Conservation (phyloP, 164 flowering plant genomes). For the Nelumbo lutea region DNA sequence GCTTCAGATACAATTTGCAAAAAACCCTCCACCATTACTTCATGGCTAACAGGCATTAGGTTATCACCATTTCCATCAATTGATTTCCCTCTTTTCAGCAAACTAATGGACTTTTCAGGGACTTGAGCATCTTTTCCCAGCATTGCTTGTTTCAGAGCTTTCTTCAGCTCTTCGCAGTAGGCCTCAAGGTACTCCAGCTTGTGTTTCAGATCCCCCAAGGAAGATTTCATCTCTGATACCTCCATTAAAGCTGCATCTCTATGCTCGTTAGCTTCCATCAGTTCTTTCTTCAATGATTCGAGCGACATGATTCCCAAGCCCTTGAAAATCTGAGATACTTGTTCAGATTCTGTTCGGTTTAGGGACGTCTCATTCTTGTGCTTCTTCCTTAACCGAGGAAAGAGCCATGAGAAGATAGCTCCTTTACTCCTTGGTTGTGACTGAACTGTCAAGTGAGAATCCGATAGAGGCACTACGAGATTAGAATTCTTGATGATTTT, state of each 20-base stretch:
- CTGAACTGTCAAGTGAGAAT: conserved; percentile 44
- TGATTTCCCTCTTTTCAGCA: conserved; percentile 39
- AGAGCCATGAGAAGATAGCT: conserved; percentile 55
- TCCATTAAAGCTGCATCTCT: conserved; percentile 67
- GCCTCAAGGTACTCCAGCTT: conserved; percentile 68
- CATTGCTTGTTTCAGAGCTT: conserved; percentile 51
- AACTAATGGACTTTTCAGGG: conserved; percentile 27
- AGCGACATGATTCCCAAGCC: conserved; percentile 52
- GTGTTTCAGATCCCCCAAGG: conserved; percentile 58
- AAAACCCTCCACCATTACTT: conserved; percentile 86
- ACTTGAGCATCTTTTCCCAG: conserved; percentile 30
- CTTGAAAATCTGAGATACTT: conserved; percentile 47
- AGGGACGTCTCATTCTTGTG: conserved; percentile 59
- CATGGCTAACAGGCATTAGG: conserved; percentile 62
- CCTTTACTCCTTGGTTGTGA: conserved; percentile 45
- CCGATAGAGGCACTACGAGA: conserved; percentile 50
- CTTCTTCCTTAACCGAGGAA: conserved; percentile 69
- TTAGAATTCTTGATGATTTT: conserved; percentile 36
- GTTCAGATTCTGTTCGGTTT: conserved; percentile 49
- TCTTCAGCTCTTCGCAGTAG: conserved; percentile 80
- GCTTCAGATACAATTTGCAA: conserved; percentile 87
- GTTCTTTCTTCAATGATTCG: conserved; percentile 69
- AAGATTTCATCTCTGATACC: conserved; percentile 73
- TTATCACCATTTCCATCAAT: conserved; percentile 31
- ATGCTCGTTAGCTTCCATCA: conserved; percentile 64